These are phyloP conservation scores for Boletellus deceptivus DNA, from an alignment of 1,284 basidiomycete species.

Conservation along the genomic window DNA sequence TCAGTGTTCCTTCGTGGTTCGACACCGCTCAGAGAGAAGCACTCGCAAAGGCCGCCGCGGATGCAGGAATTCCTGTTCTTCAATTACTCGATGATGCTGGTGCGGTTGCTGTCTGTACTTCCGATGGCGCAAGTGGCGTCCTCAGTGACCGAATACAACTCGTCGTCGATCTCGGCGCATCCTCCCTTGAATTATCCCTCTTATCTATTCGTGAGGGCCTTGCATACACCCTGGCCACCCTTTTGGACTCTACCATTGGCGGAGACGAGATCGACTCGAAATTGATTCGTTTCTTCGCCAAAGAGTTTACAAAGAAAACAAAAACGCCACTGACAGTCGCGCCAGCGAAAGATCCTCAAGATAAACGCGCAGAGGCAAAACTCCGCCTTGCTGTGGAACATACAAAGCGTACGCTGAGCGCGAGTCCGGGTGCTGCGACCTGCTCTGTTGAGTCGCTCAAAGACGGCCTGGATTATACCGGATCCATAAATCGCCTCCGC, in stretches of 20 bases:
- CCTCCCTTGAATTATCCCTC: conserved; percentile 59
- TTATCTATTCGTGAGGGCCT: conserved; percentile 69
- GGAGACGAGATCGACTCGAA: conserved; percentile 76
- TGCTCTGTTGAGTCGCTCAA: conserved; percentile 94
- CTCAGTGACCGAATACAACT: conserved; percentile 63
- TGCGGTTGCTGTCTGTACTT: conserved; percentile 66
- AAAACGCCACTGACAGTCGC: conserved; percentile 72
- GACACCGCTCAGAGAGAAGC: conserved; percentile 68
- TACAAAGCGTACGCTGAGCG: conserved; percentile 91
- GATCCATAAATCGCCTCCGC: conserved; percentile 89
- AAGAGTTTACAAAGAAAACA: conserved; percentile 98
- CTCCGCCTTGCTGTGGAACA: conserved; percentile 91
- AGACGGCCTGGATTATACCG: conserved; percentile 91
- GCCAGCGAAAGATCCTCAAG: conserved; percentile 55
- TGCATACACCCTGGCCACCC: conserved; percentile 53
- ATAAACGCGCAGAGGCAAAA: conserved; percentile 91
- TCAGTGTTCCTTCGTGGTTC: conserved; percentile 82
- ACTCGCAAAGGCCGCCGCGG: conserved; percentile 71
- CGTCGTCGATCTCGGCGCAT: conserved; percentile 70
- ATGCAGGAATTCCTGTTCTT: conserved; percentile 81
- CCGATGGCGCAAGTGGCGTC: conserved; percentile 45
- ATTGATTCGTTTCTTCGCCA: conserved; percentile 89
- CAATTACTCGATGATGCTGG: conserved; percentile 86
- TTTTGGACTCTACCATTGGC: conserved; percentile 47
- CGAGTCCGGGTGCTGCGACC: conserved; percentile 84